phyloP scores from a whole-genome alignment of 2,329 filamentous ascomycete species.

The Lachnellula arida region DNA sequence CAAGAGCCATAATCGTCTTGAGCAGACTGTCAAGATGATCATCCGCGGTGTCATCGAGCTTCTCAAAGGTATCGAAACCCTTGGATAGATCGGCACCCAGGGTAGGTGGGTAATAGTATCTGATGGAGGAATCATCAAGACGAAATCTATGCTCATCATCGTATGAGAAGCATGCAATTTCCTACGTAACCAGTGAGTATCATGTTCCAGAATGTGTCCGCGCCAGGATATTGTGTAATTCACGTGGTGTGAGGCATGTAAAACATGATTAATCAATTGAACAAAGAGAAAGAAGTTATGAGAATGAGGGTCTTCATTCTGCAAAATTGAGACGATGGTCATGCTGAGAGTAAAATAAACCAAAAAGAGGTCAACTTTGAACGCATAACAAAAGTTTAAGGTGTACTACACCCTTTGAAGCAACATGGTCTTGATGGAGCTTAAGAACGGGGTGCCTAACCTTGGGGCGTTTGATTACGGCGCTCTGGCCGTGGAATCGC shows the following conservation, averaged over 20 bases:
- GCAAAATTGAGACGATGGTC: slow-evolving; percentile 8
- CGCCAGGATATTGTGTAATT: background rate
- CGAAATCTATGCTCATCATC: slow-evolving; percentile 75
- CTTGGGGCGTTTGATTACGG: slow-evolving; percentile 70
- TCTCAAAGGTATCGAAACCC: slow-evolving; percentile 78
- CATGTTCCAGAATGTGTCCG: background rate
- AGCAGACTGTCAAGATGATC: slow-evolving; percentile 85
- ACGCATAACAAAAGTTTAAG: too few relatives aligned
- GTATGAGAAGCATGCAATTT: slow-evolving; percentile 92
- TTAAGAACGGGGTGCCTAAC: slow-evolving; percentile 37
- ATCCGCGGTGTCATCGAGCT: slow-evolving; percentile 76
- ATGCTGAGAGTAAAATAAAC: background rate
- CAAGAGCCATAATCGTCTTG: slow-evolving; percentile 67
- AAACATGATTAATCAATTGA: background rate
- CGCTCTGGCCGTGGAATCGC: slow-evolving; percentile 62
- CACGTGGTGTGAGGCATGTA: background rate
- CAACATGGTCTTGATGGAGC: too few relatives aligned
- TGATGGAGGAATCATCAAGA: slow-evolving; percentile 72
- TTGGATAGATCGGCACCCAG: slow-evolving; percentile 69
- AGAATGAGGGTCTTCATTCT: too few relatives aligned
- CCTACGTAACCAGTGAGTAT: slow-evolving; percentile 43
- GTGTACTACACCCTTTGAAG: background rate
- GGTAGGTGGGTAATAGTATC: slow-evolving; percentile 79
- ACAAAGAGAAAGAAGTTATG: background rate
- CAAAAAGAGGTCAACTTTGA: too few relatives aligned